Conservation (phyloP, 2,329 filamentous ascomycete species). For the Aciculosporium take region DNA sequence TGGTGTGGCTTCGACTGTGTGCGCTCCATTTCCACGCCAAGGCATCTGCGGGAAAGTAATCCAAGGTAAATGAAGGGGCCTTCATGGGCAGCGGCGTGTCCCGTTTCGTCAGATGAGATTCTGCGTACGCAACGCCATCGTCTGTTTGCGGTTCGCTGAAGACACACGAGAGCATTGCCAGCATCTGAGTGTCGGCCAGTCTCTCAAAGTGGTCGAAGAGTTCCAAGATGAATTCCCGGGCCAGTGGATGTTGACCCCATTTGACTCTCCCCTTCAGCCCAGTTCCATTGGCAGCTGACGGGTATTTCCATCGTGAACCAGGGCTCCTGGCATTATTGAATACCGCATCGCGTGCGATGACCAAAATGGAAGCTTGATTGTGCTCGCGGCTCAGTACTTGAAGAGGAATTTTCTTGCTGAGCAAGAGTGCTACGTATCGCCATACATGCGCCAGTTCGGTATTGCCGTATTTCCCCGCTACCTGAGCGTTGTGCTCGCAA, state of each 20-base stretch:
- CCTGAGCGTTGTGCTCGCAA: constrained; percentile 68
- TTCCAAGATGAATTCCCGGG: constrained; percentile 44
- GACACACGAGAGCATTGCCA: constrained; percentile 57
- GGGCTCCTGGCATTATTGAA: constrained; percentile 16
- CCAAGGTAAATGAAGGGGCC: constrained; percentile 50
- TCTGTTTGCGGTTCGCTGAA: constrained; percentile 47
- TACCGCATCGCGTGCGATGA: constrained; percentile 52
- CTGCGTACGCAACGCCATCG: constrained; percentile 42
- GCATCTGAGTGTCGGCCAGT: constrained; percentile 52
- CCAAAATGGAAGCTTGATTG: constrained; percentile 45
- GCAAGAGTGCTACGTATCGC: constrained; percentile 63
- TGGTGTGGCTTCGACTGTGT: constrained; percentile 36
- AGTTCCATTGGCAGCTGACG: constrained; percentile 8
- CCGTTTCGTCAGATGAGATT: constrained; percentile 40
- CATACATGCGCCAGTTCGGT: constrained; percentile 68
- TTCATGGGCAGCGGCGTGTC: constrained; percentile 52
- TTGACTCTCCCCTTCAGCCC: constrained; percentile 45
- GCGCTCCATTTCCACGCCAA: constrained; percentile 43
- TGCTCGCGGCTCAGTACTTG: constrained; percentile 43
- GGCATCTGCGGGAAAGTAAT: constrained; percentile 49
- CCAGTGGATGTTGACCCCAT: constrained; percentile 54
- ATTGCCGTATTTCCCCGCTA: constrained; percentile 58
- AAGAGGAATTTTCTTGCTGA: constrained; percentile 63
- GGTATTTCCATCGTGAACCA: not conserved
- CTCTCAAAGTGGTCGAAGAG: constrained; percentile 51